Evolutionary conservation across 164 flowering plant species (phyloP), one percentile per base, ranked within the genome.

Genomic region (Vitis rupestris): DNA sequence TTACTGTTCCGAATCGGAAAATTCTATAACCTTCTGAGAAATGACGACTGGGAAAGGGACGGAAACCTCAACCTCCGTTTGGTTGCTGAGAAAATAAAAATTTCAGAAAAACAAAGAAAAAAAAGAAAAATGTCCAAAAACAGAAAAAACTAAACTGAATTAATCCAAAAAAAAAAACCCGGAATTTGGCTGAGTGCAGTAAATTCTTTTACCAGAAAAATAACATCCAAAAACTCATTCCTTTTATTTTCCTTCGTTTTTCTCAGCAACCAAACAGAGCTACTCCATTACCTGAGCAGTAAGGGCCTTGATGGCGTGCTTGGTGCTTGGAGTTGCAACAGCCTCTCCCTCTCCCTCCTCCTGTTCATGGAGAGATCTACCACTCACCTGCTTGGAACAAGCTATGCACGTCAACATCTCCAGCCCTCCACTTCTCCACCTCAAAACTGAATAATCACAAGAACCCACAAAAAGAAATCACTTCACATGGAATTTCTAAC

Each of bases 371-470:
- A 82, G 78, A 79, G 88, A 84, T 81, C 92, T 89, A 61, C 74
- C 79, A 52, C 72, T 76, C 50, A 81, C 80, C 76, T 86, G 92
- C 87, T 94, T 94, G 51, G 94, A 77, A 78, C 98, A 91, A n/a
- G 94, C 87, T 56, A 94, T 87, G 74, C 98, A 94, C 10, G 97
- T 90, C 83, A 90, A 73, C 98, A 94, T 89, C 78, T 74, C 74
- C 57, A 37, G 6, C 48, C 31, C n/a, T 47, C 68, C 63, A 27
- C 1, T 11, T 50, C 74, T 31, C 57, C 5, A 14, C 9, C 16
- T 30, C 54, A 37, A 37, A 37, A 37, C 50, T 13, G 49, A 37
- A 31, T 1, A 11, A 14, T 27, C 48, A 47, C 10, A 37, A 5
- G 15, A 2, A 61, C 23, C 4, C 13, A 61, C 1, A 15, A 16